Evolutionary conservation across 805 yeast species (phyloP).

Genomic region (Candida mattraensis): DNA sequence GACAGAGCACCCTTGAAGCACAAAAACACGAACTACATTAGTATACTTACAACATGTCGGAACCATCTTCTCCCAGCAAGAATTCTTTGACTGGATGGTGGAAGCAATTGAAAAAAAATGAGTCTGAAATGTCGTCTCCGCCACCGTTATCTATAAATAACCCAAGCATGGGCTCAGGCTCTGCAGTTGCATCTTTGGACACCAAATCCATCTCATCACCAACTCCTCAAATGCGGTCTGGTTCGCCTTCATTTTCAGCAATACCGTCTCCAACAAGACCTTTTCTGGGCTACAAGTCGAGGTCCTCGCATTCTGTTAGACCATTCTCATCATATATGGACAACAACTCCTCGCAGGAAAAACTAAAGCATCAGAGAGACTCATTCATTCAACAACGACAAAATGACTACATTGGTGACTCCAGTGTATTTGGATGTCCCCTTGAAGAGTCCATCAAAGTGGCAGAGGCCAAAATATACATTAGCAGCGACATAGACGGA

Average conservation of each 20-base stretch:
- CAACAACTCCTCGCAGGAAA: slow-evolving; percentile 31
- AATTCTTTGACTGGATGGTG: slow-evolving; percentile 31
- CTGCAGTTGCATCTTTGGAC: slow-evolving; percentile 9
- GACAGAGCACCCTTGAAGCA: not conserved
- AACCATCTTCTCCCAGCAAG: slow-evolving; percentile 30
- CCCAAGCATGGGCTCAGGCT: slow-evolving; percentile 4
- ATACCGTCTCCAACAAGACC: slow-evolving; percentile 41
- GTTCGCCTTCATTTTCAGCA: slow-evolving; percentile 25
- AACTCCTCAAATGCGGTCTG: slow-evolving; percentile 10
- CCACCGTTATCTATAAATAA: slow-evolving; percentile 8
- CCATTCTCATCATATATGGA: slow-evolving; percentile 35
- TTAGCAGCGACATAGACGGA: slow-evolving; percentile 61
- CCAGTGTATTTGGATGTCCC: slow-evolving; percentile 77
- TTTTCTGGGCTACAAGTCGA: slow-evolving; percentile 47
- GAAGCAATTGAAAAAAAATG: slow-evolving; percentile 29
- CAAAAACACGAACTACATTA: not conserved
- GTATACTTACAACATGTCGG: slow-evolving; percentile 17
- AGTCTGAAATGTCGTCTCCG: slow-evolving; percentile 17
- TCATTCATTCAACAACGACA: slow-evolving; percentile 44
- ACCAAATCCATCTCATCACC: slow-evolving; percentile 15
- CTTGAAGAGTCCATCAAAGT: slow-evolving; percentile 65
- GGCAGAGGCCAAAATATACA: slow-evolving; percentile 76
- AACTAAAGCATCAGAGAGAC: slow-evolving; percentile 48
- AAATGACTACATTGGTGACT: slow-evolving; percentile 44
- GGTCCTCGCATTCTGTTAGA: slow-evolving; percentile 46